phyloP scores from a whole-genome alignment of 108 stramenopile genomes.

The Skeletonema costatum region DNA sequence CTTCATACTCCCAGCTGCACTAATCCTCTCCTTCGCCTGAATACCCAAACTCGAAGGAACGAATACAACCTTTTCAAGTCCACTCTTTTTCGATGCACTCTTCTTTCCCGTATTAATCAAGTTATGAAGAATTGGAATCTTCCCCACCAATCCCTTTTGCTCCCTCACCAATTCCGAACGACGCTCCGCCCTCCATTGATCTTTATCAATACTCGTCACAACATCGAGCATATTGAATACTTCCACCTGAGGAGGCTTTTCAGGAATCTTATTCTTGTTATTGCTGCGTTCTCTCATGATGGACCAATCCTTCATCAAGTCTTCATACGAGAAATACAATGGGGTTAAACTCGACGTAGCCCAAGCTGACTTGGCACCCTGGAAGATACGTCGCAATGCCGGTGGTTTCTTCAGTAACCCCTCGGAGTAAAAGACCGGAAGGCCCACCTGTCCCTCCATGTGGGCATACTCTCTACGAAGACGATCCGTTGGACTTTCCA shows the following conservation, averaged over 20 bases:
- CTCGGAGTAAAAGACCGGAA: constrained; percentile 78
- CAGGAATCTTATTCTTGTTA: constrained; percentile 50
- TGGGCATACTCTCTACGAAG: constrained; percentile 54
- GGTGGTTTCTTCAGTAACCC: constrained; percentile 58
- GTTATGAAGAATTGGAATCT: constrained; percentile 36
- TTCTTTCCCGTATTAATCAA: constrained; percentile 11
- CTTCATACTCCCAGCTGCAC: constrained; percentile 70
- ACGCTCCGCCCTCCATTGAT: constrained; percentile 46
- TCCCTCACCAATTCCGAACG: constrained; percentile 35
- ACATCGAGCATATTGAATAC: constrained; percentile 86
- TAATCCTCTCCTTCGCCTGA: constrained; percentile 68
- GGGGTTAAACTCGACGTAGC: constrained; percentile 51
- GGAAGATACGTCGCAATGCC: constrained; percentile 42
- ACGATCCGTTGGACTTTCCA: constrained; percentile 26
- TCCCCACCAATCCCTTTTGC: constrained; percentile 30
- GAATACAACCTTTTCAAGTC: constrained; percentile 57
- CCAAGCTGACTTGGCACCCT: constrained; percentile 41
- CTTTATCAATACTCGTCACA: constrained; percentile 74
- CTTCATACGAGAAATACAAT: constrained; percentile 86
- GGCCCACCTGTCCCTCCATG: constrained; percentile 79
- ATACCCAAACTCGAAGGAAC: constrained; percentile 71
- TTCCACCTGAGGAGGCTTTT: constrained; percentile 61
- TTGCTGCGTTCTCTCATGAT: constrained; percentile 47
- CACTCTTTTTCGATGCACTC: constrained; percentile 9
- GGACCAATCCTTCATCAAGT: constrained; percentile 73